Evolutionary conservation across 2,329 filamentous ascomycete species (phyloP).

Genomic region (Dactylellina drechsleri): DNA sequence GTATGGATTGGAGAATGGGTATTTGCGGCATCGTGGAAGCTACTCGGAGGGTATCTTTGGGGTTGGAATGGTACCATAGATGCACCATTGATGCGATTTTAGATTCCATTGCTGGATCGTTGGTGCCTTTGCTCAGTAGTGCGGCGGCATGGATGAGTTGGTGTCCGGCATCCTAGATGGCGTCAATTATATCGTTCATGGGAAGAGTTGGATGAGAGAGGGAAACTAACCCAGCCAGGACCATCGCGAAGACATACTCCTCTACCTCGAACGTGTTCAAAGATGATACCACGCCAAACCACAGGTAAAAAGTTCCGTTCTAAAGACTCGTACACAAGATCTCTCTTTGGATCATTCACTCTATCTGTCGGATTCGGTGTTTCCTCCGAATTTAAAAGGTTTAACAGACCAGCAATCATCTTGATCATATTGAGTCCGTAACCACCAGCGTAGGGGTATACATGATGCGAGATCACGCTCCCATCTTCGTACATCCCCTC

Average conservation of each 20-base stretch:
- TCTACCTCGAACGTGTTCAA: constrained; percentile 41
- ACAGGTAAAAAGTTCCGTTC: constrained; percentile 43
- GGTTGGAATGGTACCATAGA: constrained; percentile 25
- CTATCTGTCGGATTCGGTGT: constrained; percentile 14
- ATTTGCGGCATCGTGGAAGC: constrained; percentile 19
- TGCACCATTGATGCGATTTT: constrained; percentile 24
- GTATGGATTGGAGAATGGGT: constrained; percentile 16
- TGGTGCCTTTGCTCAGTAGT: constrained; percentile 14
- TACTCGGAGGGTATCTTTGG: neutral
- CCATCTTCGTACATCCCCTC: constrained; percentile 51
- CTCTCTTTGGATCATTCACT: constrained; percentile 15
- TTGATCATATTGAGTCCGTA: constrained; percentile 38
- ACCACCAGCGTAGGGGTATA: constrained; percentile 53
- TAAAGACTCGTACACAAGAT: constrained; percentile 30
- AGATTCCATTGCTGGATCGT: neutral
- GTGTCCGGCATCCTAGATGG: constrained; percentile 14
- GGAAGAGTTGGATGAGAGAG: neutral
- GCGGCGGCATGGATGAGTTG: constrained; percentile 21
- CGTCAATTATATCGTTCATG: neutral
- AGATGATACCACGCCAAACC: constrained; percentile 42
- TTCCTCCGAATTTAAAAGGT: constrained; percentile 27
- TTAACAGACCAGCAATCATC: constrained; percentile 11
- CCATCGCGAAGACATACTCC: constrained; percentile 17
- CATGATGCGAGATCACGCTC: constrained; percentile 50
- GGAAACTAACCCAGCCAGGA: constrained; percentile 25